phyloP scores from a whole-genome alignment of 345 rosid genomes.

The Lagerstroemia speciosa region DNA sequence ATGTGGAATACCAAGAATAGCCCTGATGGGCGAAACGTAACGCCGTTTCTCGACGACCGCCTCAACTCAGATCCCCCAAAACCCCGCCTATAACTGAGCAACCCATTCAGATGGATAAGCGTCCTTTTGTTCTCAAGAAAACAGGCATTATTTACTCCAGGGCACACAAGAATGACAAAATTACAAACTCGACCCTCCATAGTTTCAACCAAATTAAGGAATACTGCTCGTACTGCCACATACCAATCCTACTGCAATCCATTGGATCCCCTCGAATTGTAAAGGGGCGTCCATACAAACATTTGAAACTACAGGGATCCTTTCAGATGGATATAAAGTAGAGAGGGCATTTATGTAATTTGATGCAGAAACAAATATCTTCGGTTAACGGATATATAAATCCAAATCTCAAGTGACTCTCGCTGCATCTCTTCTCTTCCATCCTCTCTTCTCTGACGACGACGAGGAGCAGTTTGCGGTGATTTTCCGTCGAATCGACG shows the following conservation, averaged over 20 bases:
- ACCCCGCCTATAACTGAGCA: constrained; percentile 19
- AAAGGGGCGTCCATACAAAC: not conserved
- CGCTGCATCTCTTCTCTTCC: not conserved
- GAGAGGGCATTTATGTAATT: not conserved
- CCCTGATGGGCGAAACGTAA: not conserved
- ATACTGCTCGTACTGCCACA: not conserved
- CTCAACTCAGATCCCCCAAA: constrained; percentile 14
- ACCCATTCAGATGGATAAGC: not conserved
- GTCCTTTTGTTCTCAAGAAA: too few species aligned
- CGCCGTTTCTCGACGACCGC: constrained; percentile 7
- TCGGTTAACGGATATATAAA: not conserved
- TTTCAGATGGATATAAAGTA: not conserved
- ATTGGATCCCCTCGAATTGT: too few species aligned
- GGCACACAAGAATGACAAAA: too few species aligned
- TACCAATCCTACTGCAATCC: too few species aligned
- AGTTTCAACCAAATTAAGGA: not conserved
- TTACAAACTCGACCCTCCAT: not conserved
- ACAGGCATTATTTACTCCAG: too few species aligned
- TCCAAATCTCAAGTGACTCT: not conserved
- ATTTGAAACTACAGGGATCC: not conserved
- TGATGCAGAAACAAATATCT: not conserved
- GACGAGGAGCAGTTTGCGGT: not conserved
- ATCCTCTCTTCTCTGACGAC: not conserved
- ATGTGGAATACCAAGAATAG: constrained; percentile 3
- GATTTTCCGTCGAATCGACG: not conserved